Percentiles rank a stretch among this genome's conserved stretches.
phyloP scores from a whole-genome alignment of 441 rosid genomes.

The Gossypium laxum region DNA sequence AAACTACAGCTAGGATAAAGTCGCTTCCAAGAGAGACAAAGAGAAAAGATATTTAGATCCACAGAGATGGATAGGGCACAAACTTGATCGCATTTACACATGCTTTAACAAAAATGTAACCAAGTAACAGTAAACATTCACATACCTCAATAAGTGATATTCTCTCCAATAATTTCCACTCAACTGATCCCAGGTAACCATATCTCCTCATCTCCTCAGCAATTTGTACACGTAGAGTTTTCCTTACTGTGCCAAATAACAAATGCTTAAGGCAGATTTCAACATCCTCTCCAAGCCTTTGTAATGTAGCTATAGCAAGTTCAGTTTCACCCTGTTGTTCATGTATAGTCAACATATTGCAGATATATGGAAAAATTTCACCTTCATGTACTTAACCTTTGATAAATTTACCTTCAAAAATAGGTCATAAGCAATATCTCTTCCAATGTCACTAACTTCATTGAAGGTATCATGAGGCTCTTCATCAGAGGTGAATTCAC shows the following conservation, averaged over 20 bases:
- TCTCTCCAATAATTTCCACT: constrained; percentile 68
- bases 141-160: constrained; percentile 80
- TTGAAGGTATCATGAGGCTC: constrained; percentile 71
- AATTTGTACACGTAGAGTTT: constrained; percentile 67
- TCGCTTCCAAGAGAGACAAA: constrained; percentile 51
- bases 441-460: constrained; percentile 86
- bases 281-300: constrained; percentile 92
- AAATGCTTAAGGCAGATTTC: constrained; percentile 83
- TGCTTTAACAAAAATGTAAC: constrained; percentile 11
- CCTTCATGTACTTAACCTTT: constrained; percentile 19
- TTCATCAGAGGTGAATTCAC: constrained; percentile 41
- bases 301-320: constrained; percentile 75
- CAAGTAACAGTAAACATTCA: constrained; percentile 10
- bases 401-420: constrained; percentile 66
- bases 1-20: constrained; percentile 92
- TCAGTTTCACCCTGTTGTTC: constrained; percentile 79
- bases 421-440: constrained; percentile 90
- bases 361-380: constrained; percentile 19
- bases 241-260: constrained; percentile 87
- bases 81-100: constrained; percentile 14
- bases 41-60: constrained; percentile 24
- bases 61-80: constrained; percentile 22
- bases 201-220: constrained; percentile 72
- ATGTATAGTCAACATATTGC: constrained; percentile 27
- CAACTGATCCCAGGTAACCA: constrained; percentile 72